phyloP scores from a whole-genome alignment of 148 eudicot genomes.

The Camellia lanceoleosa region DNA sequence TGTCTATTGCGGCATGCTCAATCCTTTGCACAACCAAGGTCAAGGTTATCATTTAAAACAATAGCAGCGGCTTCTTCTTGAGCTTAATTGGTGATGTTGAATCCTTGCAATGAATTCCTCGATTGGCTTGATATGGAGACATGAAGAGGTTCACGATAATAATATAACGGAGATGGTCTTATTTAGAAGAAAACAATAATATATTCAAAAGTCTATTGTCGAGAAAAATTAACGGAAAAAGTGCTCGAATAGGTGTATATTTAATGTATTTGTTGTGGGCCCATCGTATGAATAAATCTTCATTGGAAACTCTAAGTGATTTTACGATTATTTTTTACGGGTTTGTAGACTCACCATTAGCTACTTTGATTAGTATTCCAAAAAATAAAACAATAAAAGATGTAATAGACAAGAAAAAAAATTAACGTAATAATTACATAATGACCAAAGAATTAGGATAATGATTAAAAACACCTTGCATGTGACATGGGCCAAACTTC shows the following conservation, averaged over 20 bases:
- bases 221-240: too few species aligned
- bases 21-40: slow-evolving; percentile 9
- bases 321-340: too few species aligned
- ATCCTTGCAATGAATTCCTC: slow-evolving; percentile 12
- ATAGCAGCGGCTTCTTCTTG: slow-evolving; percentile 14
- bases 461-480: slow-evolving; percentile 6
- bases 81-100: slow-evolving; percentile 3
- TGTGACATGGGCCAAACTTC: slow-evolving; percentile 14
- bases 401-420: not conserved
- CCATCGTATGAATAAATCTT: too few species aligned
- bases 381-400: not conserved
- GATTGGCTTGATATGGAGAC: slow-evolving; percentile 9
- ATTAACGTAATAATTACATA: not conserved
- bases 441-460: not conserved
- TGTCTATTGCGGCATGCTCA: slow-evolving; percentile 4
- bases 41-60: slow-evolving; percentile 9
- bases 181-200: not conserved
- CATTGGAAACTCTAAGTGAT: too few species aligned
- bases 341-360: too few species aligned
- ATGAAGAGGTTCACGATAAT: slow-evolving; percentile 7
- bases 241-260: too few species aligned
- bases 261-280: too few species aligned
- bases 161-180: not conserved
- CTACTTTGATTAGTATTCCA: not conserved
- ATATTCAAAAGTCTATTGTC: not conserved